Base-by-base conservation (phyloP, 257 asterid genomes). In the Rauvolfia tetraphylla region DNA sequence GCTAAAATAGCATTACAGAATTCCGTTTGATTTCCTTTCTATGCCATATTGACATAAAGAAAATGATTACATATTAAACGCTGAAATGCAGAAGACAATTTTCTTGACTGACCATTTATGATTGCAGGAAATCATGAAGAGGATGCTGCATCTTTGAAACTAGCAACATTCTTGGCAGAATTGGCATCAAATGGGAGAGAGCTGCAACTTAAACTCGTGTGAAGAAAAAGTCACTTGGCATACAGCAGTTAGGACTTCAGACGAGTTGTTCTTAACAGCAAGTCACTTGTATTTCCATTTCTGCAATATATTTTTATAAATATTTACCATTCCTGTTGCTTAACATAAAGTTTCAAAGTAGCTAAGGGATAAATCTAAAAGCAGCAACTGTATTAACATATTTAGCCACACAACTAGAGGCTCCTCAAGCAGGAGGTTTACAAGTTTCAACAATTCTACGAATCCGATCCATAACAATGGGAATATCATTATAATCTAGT, bases 401-500 rank as follows among this genome's bases (percentile, higher is more conserved):
- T 61, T 57, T 75, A 71, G 77, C 73, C 34, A 46, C 73, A 77
- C 79, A 69, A 74, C 74, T 72, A 79, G n/a, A 75, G 61, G 61
- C 76, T 83, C 70, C 81, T 82, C 83, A 91, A 81, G 89, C 87
- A 44, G 89, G 82, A 87, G 89, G 85, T 75, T 88, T 87, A 88
- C 94, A 87, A 75, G 86, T 86, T 86, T 89, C 97, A 79, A 90
- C 86, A 63, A 92, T 90, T 82, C 75, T 84, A 57, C 82, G 87
- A 42, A 92, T 87, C 63, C 99, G 86, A 81, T 89, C 89, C 73
- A 90, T 78, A 69, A 95, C 89, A 51, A 91, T n/a, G 48, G 97
- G 93, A 79, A 92, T 76, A 81, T 90, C 96, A 75, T 77, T 85
- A 77, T 78, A 86, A 44, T 73, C 80, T 78, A 95, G 62, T 13